Percentiles rank a stretch among this genome's conserved stretches.
phyloP scores from a whole-genome alignment of 208 protist genomes.

The Trypanosoma brucei region DNA sequence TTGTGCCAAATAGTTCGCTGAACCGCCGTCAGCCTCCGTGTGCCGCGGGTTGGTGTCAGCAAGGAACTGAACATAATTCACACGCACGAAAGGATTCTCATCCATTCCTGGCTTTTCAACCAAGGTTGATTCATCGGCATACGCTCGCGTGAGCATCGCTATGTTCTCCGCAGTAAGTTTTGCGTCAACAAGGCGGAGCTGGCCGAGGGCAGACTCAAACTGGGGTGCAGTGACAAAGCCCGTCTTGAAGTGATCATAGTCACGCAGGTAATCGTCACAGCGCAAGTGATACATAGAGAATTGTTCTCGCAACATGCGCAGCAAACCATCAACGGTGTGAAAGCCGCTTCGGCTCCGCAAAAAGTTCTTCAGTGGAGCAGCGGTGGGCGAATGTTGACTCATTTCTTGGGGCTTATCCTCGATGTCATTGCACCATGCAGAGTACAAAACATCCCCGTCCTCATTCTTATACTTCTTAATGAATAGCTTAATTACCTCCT shows the following conservation, averaged over 20 bases:
- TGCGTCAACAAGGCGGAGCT: constrained; percentile 73
- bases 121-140: constrained; percentile 27
- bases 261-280: constrained; percentile 72
- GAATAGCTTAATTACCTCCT: constrained; percentile 40
- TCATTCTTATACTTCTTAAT: constrained; percentile 72
- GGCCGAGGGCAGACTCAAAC: constrained; percentile 78
- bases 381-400: not conserved
- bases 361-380: not conserved
- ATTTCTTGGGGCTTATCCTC: constrained; percentile 24
- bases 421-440: constrained; percentile 69
- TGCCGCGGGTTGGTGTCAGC: constrained; percentile 48
- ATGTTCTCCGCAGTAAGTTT: constrained; percentile 62
- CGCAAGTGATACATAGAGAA: constrained; percentile 70
- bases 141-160: constrained; percentile 53
- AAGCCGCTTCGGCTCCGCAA: not conserved
- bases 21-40: constrained; percentile 3
- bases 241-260: constrained; percentile 84
- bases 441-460: constrained; percentile 65
- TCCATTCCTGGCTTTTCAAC: constrained; percentile 13
- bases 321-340: constrained; percentile 39
- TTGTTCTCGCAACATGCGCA: constrained; percentile 57
- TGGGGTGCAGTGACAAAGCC: constrained; percentile 69
- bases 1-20: constrained; percentile 53
- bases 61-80: constrained; percentile 76
- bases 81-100: constrained; percentile 27